These are phyloP conservation scores for Acorus gramineus DNA, from an alignment of 106 monocot genomes.

Conservation along the genomic window DNA sequence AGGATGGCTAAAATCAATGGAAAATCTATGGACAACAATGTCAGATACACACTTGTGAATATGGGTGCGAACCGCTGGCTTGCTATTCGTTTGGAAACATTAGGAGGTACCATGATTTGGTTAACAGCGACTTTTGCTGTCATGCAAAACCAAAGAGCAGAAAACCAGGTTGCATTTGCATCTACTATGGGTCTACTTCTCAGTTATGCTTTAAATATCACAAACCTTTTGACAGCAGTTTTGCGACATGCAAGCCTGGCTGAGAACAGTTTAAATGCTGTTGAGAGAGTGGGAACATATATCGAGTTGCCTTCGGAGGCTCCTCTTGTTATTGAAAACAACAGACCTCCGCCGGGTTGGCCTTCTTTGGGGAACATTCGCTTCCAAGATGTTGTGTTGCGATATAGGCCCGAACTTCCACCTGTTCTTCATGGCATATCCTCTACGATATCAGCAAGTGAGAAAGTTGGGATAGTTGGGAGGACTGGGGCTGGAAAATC, in stretches of 20 bases:
- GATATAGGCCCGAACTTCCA: slow-evolving; percentile 94
- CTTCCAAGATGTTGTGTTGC: slow-evolving; percentile 77
- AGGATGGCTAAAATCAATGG: slow-evolving; percentile 93
- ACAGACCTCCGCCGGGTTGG: slow-evolving; percentile 93
- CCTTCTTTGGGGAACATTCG: slow-evolving; percentile 66
- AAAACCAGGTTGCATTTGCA: slow-evolving; percentile 83
- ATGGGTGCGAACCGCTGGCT: slow-evolving; percentile 90
- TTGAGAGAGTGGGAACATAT: slow-evolving; percentile 85
- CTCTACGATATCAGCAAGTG: slow-evolving; percentile 67
- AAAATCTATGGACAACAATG: slow-evolving; percentile 96
- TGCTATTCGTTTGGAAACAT: slow-evolving; percentile 75
- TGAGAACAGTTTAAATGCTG: slow-evolving; percentile 98
- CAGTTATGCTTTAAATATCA: slow-evolving; percentile 89
- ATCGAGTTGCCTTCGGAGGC: slow-evolving; percentile 91
- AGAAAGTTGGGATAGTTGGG: slow-evolving; percentile 96
- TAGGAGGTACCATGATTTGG: slow-evolving; percentile 97
- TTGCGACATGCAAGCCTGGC: slow-evolving; percentile 92
- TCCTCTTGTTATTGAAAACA: slow-evolving; percentile 62
- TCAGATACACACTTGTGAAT: slow-evolving; percentile 90
- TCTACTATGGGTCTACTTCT: slow-evolving; percentile 98
- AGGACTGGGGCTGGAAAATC: slow-evolving; percentile 97
- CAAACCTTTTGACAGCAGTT: slow-evolving; percentile 73
- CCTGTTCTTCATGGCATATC: slow-evolving; percentile 97
- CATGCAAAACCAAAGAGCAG: slow-evolving; percentile 82
- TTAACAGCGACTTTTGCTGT: slow-evolving; percentile 95